Conservation (phyloP, 78 protist species). For the Emiliania huxleyi region DNA sequence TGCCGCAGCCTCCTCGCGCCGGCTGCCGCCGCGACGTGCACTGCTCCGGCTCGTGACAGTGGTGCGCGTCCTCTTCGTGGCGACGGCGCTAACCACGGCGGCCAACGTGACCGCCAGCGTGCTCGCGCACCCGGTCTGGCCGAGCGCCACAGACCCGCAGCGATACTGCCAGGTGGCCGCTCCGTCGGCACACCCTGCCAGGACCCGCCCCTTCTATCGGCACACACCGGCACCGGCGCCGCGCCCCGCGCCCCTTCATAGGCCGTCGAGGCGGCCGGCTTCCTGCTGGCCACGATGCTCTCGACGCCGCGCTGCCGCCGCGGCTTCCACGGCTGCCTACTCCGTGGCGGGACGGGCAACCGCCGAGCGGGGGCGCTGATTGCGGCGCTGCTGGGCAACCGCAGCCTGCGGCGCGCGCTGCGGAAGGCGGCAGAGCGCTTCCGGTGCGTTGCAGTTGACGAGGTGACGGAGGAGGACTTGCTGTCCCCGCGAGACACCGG, state of each 20-base stretch:
- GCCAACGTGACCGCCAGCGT: not conserved
- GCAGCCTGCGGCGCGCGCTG: not conserved
- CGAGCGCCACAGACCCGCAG: no score
- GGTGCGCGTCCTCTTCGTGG: not conserved
- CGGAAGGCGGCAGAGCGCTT: not conserved
- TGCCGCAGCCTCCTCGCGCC: not conserved
- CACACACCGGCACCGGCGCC: no score
- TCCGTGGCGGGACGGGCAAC: not conserved
- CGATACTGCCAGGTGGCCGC: no score
- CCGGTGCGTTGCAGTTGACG: not conserved
- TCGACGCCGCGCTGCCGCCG: not conserved
- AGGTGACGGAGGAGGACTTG: not conserved
- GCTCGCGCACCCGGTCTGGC: not conserved
- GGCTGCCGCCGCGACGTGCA: not conserved
- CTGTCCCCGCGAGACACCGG: not conserved
- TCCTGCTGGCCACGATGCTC: not conserved
- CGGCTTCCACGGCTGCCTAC: not conserved
- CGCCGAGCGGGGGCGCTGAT: not conserved
- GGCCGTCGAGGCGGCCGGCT: not conserved
- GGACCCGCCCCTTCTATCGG: no score
- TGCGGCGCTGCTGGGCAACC: not conserved
- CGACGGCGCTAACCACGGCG: not conserved
- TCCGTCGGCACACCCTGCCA: no score
- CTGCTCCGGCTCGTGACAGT: not conserved
- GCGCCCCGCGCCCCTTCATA: not conserved